A percentile compares a stretch with the other conserved stretches of the same genome.
phyloP scores from a whole-genome alignment of 352 stramenopile genomes.

The Blastocystis sp. region DNA sequence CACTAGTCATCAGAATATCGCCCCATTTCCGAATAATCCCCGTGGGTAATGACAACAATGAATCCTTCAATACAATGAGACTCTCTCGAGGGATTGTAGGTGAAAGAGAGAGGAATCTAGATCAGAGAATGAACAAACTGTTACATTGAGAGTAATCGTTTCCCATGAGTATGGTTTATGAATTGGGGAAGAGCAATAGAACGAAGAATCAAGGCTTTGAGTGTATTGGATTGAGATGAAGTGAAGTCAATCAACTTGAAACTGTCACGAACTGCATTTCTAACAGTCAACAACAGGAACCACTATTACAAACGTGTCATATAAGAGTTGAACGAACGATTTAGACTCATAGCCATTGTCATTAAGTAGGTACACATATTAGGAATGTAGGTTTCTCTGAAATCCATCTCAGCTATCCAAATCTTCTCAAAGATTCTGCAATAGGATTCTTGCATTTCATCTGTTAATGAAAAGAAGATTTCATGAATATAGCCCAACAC shows the following conservation, averaged over 20 bases:
- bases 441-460: slow-evolving; percentile 12
- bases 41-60: neutral
- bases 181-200: neutral
- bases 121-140: neutral
- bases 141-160: slow-evolving; percentile 10
- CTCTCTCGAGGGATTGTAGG: neutral
- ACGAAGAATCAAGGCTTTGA: slow-evolving; percentile 3
- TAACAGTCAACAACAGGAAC: neutral
- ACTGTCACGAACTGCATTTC: slow-evolving; percentile 51
- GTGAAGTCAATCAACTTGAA: slow-evolving; percentile 49
- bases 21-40: slow-evolving; percentile 6
- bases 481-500: neutral
- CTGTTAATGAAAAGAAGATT: slow-evolving; percentile 41
- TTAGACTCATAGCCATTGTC: neutral
- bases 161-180: slow-evolving; percentile 22
- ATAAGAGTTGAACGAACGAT: neutral
- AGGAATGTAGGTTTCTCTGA: neutral
- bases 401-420: neutral
- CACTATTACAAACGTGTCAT: slow-evolving; percentile 39
- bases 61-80: neutral
- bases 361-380: slow-evolving; percentile 48
- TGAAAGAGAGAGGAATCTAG: slow-evolving; percentile 11
- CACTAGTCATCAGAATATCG: slow-evolving; percentile 8
- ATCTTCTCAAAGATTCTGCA: slow-evolving; percentile 37
- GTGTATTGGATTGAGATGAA: neutral